Conservation (phyloP, 148 eudicot genomes). For the Fagopyrum homotropicum region DNA sequence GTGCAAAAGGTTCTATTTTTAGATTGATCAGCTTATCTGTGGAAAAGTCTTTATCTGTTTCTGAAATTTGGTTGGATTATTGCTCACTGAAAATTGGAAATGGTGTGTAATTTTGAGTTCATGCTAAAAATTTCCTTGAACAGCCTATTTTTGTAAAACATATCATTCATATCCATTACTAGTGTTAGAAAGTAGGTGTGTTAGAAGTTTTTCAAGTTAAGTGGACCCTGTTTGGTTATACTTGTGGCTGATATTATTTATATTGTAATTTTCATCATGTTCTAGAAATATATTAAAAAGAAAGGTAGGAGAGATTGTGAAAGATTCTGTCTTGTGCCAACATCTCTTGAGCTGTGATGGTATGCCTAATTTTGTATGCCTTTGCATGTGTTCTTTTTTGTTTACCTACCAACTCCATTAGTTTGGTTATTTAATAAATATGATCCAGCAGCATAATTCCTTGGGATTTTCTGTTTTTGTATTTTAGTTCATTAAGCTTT, state of each 20-base stretch:
- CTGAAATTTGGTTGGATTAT: conserved; percentile 2
- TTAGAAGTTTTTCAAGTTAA: not conserved
- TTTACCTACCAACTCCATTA: not conserved
- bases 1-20: not conserved
- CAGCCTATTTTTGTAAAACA: not conserved
- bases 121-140: not conserved
- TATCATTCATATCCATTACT: not conserved
- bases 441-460: conserved; percentile 4
- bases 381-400: conserved; percentile 9
- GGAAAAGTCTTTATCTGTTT: not conserved
- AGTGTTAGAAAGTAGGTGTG: not conserved
- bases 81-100: not conserved
- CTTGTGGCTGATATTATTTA: not conserved
- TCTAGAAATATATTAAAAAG: not conserved
- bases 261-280: not conserved
- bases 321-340: not conserved
- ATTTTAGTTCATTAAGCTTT: not conserved
- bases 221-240: not conserved
- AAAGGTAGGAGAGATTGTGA: not conserved
- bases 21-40: conserved; percentile 7
- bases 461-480: not conserved
- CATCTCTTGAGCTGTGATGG: not conserved
- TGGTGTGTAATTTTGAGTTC: not conserved
- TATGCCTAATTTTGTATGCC: not conserved
- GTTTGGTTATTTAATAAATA: not conserved